These are phyloP conservation scores for Magnolia officinalis DNA, from an alignment of 164 flowering plant species.

Conservation along the genomic window DNA sequence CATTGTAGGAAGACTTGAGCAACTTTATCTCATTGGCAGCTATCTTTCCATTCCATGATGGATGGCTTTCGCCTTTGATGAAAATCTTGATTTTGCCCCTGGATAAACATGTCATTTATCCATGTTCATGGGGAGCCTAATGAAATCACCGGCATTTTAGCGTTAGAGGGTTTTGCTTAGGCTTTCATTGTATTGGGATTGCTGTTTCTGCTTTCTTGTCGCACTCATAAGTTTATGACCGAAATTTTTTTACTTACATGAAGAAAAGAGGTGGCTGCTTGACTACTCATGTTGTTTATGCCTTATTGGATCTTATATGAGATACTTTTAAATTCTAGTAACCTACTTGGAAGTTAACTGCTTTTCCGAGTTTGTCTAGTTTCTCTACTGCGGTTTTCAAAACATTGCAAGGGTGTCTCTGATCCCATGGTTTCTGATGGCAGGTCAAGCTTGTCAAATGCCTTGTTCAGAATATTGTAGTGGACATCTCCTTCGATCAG, in stretches of 20 bases:
- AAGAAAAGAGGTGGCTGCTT: neutral
- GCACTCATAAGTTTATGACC: too few relatives aligned
- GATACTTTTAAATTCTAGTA: neutral
- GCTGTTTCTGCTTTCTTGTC: neutral
- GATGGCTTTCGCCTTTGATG: neutral
- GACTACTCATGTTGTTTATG: neutral
- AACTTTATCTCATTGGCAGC: neutral
- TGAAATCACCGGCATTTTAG: neutral
- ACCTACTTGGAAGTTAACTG: neutral
- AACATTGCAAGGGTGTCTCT: neutral
- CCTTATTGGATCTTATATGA: neutral
- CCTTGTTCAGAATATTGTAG: conserved; percentile 51
- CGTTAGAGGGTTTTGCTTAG: neutral
- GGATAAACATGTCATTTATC: neutral
- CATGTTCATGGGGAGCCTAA: neutral
- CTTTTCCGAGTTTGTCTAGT: neutral
- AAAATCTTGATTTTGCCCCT: neutral
- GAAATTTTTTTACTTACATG: too few relatives aligned
- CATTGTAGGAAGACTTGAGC: too few relatives aligned
- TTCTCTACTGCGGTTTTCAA: neutral
- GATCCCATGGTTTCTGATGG: conserved; percentile 17
- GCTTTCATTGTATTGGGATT: neutral
- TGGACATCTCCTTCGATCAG: conserved; percentile 79
- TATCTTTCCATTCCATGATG: neutral
- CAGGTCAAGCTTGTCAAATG: conserved; percentile 87